Evolutionary conservation across 2,329 filamentous ascomycete genomes (phyloP).

Genomic region (Thelonectria blattea): DNA sequence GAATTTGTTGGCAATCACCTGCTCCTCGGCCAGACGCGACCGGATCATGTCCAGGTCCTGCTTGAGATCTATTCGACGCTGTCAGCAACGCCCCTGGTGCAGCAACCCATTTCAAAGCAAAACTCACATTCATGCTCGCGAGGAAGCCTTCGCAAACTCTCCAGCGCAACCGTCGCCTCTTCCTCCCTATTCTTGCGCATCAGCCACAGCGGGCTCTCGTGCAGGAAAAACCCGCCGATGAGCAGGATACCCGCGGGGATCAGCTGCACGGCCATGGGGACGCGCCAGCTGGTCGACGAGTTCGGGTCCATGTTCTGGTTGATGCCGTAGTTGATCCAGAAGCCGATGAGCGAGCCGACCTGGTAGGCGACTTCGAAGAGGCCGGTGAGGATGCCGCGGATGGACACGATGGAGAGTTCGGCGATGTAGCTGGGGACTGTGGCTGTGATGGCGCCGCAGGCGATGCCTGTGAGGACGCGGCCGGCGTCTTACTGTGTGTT

Average conservation of each 20-base stretch:
- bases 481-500: slow-evolving; percentile 54
- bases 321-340: slow-evolving; percentile 56
- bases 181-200: slow-evolving; percentile 44
- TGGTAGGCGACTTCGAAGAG: slow-evolving; percentile 61
- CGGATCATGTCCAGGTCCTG: slow-evolving; percentile 56
- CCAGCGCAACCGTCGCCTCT: slow-evolving; percentile 40
- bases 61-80: slow-evolving; percentile 44
- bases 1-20: slow-evolving; percentile 40
- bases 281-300: slow-evolving; percentile 50
- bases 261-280: slow-evolving; percentile 56
- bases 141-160: slow-evolving; percentile 52
- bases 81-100: too few relatives aligned
- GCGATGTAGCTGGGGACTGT: slow-evolving; percentile 69
- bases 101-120: too few relatives aligned
- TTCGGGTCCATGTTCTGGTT: slow-evolving; percentile 45
- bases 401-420: slow-evolving; percentile 64
- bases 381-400: slow-evolving; percentile 63
- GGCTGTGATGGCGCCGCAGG: slow-evolving; percentile 62
- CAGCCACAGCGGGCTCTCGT: slow-evolving; percentile 50
- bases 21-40: slow-evolving; percentile 43
- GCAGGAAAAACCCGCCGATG: slow-evolving; percentile 51
- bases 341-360: slow-evolving; percentile 57
- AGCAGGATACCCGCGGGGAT: slow-evolving; percentile 53
- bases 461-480: slow-evolving; percentile 63
- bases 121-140: slow-evolving; percentile 44